phyloP scores from a whole-genome alignment of 129 eudicot genomes.

The Silybum marianum region DNA sequence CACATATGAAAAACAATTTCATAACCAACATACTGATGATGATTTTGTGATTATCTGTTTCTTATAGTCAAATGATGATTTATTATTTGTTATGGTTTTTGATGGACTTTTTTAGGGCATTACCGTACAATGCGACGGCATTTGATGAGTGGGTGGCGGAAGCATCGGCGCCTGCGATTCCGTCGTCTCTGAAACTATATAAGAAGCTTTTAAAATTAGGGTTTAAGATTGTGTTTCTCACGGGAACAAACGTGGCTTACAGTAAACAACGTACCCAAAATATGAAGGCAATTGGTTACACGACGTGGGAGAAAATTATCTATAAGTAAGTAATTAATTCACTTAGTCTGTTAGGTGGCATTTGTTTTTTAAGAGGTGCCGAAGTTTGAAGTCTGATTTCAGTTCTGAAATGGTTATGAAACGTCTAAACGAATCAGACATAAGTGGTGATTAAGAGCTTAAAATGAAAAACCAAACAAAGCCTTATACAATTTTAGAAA shows the following conservation, averaged over 20 bases:
- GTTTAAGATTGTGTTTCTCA: conserved; percentile 46
- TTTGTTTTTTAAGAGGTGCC: no score
- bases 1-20: no score
- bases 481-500: no score
- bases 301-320: conserved; percentile 47
- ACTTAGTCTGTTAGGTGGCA: no score
- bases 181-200: conserved; percentile 37
- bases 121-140: conserved; percentile 27
- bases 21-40: no score
- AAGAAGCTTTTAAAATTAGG: conserved; percentile 28
- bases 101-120: conserved; percentile 26
- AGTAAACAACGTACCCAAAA: conserved; percentile 25
- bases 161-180: conserved; percentile 39
- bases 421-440: no score
- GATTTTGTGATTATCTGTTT: no score
- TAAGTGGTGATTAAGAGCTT: no score
- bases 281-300: conserved; percentile 41
- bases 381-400: no score
- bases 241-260: conserved; percentile 18
- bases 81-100: neutral
- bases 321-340: conserved; percentile 31
- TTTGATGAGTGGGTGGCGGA: conserved; percentile 31
- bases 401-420: no score
- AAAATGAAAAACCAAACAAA: no score
- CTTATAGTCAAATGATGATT: no score